Evolutionary conservation across 2,329 filamentous ascomycete species (phyloP), one percentile per base, ranked within the genome.

Genomic region (Neofusicoccum cordaticola): DNA sequence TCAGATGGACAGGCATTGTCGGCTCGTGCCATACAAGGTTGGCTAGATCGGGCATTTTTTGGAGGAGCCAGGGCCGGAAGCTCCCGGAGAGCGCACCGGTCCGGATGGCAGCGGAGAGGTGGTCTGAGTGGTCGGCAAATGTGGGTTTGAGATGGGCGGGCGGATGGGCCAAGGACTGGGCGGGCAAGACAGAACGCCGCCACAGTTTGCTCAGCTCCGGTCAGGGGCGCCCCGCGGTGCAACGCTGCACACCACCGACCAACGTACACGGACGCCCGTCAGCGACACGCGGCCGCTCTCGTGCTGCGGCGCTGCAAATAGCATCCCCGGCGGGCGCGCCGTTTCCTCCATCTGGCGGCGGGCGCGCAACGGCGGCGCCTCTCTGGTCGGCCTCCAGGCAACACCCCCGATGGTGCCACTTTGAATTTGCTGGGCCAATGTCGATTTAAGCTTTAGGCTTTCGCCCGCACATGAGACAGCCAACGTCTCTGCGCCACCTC

Each of bases 401-500:
- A 19, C 19, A 19, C 19, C 19, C 19, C 19, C 19, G 19, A 19
- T 19, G 19, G 19, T 19, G 19, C 19, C 19, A 19, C 19, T 19
- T 19, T 19, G 19, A 19, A 19, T 19, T 19, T 19, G 19, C 19
- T 19, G 19, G 19, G 19, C 37, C 52, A 57, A 34, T 17, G 52
- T 57, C 52, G 37, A 57, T 57, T 57, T 57, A 57, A 57, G 41
- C 52, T 57, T 57, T 57, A 57, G 52, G 41, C 39, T 57, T 57
- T 44, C 44, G 7, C 37, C 34, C 52, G 37, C 12, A 17, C 44
- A 44, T 17, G 52, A 19, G 19, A 19, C 19, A 19, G 19, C 19
- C 19, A 19, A 22, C 51, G 51, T 19, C 52, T 27, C 52, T 42
- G 52, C 53, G 53, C 53, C 53, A 57, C 52, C 12, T n/a, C 22